Evolutionary conservation across 345 rosid genomes (phyloP).

Genomic region (Aquilaria yunnanensis): DNA sequence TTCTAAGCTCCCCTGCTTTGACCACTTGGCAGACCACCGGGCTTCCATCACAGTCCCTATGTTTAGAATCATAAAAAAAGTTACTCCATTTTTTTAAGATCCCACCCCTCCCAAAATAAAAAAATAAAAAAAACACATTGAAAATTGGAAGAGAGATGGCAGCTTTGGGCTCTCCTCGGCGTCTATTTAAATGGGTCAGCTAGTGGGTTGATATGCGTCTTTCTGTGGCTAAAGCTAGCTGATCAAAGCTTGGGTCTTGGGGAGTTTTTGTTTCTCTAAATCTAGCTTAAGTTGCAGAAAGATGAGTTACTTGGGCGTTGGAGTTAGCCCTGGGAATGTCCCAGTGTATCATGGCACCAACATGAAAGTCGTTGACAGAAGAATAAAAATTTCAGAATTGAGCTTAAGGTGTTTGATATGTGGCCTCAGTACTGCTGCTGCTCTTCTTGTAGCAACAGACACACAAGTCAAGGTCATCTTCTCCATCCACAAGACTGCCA

Average conservation of each 20-base stretch:
- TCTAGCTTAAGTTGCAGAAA: background rate
- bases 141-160: no score
- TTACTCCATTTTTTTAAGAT: background rate
- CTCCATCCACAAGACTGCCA: constrained; percentile 62
- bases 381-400: constrained; percentile 66
- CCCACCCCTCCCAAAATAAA: no score
- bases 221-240: no score
- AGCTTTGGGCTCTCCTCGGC: background rate
- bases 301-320: constrained; percentile 62
- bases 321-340: constrained; percentile 61
- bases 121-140: no score
- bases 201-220: background rate
- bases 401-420: constrained; percentile 62
- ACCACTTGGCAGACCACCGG: constrained; percentile 26
- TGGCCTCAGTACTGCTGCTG: constrained; percentile 45
- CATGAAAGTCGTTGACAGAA: constrained; percentile 57
- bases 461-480: constrained; percentile 69
- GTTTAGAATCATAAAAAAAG: background rate
- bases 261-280: background rate
- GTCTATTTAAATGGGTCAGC: constrained; percentile 21
- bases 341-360: constrained; percentile 42
- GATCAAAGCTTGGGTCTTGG: background rate
- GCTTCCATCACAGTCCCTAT: background rate
- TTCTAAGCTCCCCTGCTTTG: constrained; percentile 1
- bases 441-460: constrained; percentile 67